Conservation (phyloP, 2,329 filamentous ascomycete species). For the Fusarium pseudograminearum region DNA sequence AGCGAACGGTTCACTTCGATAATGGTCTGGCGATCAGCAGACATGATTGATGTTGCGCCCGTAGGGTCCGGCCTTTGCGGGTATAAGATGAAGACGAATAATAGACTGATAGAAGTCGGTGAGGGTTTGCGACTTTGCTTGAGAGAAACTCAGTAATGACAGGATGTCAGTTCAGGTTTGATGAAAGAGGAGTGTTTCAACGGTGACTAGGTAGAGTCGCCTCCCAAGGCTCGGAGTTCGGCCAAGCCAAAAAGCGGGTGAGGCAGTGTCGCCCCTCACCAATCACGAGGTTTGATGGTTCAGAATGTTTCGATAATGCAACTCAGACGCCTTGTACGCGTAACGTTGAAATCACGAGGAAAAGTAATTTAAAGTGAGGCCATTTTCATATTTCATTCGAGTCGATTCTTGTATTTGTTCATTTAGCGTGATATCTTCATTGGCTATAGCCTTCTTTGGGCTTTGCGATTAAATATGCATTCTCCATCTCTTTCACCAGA, state of each 20-base stretch:
- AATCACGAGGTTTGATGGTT: conserved; percentile 32
- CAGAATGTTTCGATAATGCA: conserved; percentile 12
- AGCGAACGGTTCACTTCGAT: conserved; percentile 85
- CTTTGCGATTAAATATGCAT: conserved; percentile 25
- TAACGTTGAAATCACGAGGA: neutral
- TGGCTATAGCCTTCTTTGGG: conserved; percentile 33
- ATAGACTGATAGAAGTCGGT: neutral
- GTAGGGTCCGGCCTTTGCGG: conserved; percentile 10
- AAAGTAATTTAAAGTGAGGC: neutral
- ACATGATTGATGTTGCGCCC: conserved; percentile 53
- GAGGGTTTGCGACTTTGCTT: conserved; percentile 4
- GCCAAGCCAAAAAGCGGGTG: conserved; percentile 37
- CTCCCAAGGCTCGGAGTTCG: conserved; percentile 14
- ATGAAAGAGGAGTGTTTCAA: conserved; percentile 27
- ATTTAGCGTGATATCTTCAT: conserved; percentile 21
- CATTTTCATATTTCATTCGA: neutral
- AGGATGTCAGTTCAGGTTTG: conserved; percentile 19
- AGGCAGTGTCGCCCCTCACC: conserved; percentile 45
- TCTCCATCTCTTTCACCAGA: conserved; percentile 14
- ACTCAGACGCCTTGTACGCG: conserved; percentile 13
- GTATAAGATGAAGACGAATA: conserved; percentile 1
- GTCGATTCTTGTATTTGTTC: conserved; percentile 17
- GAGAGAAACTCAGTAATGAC: conserved; percentile 16
- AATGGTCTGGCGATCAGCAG: conserved; percentile 67
- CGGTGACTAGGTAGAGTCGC: neutral